These are phyloP conservation scores for Amanita pseudoporphyria DNA, from an alignment of 768 basidiomycete genomes.

Conservation along the genomic window DNA sequence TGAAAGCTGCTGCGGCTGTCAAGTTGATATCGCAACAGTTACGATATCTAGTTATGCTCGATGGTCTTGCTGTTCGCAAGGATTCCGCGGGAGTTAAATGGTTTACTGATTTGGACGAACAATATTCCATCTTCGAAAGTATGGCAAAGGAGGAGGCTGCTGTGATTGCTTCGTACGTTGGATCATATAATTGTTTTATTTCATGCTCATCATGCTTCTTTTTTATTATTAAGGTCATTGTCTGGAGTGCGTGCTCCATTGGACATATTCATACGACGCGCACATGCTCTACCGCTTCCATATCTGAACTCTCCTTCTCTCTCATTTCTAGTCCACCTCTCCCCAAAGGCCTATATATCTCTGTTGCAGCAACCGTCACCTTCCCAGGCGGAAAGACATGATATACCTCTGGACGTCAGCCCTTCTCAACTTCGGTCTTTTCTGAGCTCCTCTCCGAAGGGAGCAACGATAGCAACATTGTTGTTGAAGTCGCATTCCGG, in stretches of 20 bases:
- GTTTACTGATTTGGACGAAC: slow-evolving; percentile 59
- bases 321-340: slow-evolving; percentile 63
- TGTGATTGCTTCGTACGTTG: slow-evolving; percentile 42
- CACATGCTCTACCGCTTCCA: slow-evolving; percentile 61
- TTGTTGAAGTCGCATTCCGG: slow-evolving; percentile 26
- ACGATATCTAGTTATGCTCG: slow-evolving; percentile 63
- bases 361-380: slow-evolving; percentile 31
- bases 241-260: slow-evolving; percentile 38
- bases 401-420: slow-evolving; percentile 39
- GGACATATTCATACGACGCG: slow-evolving; percentile 61
- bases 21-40: slow-evolving; percentile 44
- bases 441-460: slow-evolving; percentile 32
- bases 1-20: slow-evolving; percentile 42
- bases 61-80: slow-evolving; percentile 51
- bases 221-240: slow-evolving; percentile 37
- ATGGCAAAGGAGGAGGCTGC: slow-evolving; percentile 47
- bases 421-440: slow-evolving; percentile 34
- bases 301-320: slow-evolving; percentile 60
- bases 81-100: slow-evolving; percentile 60
- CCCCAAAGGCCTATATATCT: slow-evolving; percentile 60
- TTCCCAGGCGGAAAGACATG: slow-evolving; percentile 13
- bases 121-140: slow-evolving; percentile 37
- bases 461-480: slow-evolving; percentile 49
- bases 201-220: not conserved
- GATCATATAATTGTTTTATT: not conserved